Conservation (phyloP, 2,329 filamentous ascomycete genomes). For the Trichoderma asperellum region DNA sequence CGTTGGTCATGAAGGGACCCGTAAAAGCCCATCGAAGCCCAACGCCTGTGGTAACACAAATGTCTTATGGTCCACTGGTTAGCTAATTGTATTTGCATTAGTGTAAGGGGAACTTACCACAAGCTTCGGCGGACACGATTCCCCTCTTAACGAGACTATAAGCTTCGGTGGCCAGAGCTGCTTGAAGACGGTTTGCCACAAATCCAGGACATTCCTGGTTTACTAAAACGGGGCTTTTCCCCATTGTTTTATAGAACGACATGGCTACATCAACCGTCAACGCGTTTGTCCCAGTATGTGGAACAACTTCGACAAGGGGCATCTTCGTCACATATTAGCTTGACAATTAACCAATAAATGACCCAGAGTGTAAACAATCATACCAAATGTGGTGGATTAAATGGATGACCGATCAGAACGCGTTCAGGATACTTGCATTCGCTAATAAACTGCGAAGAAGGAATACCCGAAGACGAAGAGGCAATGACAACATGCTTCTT, state of each 20-base stretch:
- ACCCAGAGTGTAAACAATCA: too few species aligned
- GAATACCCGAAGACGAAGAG: not conserved
- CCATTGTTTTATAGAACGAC: not conserved
- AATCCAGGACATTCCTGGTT: not conserved
- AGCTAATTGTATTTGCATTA: too few species aligned
- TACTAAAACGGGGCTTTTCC: not conserved
- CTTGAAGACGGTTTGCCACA: not conserved
- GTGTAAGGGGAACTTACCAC: too few species aligned
- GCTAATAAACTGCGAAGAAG: not conserved
- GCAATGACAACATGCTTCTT: not conserved
- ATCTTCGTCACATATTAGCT: too few species aligned
- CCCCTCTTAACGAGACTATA: not conserved
- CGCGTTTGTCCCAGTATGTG: not conserved
- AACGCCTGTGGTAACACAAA: not conserved
- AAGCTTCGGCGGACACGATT: not conserved
- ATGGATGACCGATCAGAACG: constrained; percentile 3
- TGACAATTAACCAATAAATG: too few species aligned
- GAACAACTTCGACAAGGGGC: constrained; percentile 8
- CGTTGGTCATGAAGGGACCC: not conserved
- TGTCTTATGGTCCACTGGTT: not conserved
- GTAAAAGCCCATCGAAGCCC: not conserved
- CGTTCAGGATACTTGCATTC: not conserved
- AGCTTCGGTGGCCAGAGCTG: not conserved
- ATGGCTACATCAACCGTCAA: not conserved
- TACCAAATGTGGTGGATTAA: constrained; percentile 16